Evolutionary conservation across 1,284 basidiomycete species (phyloP).

Genomic region (Ceratobasidium sp.): DNA sequence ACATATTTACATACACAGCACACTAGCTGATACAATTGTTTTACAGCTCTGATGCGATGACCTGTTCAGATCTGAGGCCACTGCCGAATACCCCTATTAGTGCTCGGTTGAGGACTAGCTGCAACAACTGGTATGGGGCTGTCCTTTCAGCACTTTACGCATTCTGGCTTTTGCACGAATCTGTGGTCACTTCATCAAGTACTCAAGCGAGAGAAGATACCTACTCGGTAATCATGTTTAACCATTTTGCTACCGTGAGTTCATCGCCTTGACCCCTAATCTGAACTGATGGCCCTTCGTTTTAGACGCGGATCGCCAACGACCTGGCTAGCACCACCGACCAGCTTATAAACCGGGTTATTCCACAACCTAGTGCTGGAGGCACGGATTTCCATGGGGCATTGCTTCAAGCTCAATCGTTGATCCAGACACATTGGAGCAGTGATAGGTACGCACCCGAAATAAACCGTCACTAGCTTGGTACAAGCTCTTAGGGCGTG

Average conservation of each 20-base stretch:
- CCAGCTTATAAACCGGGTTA: conserved; percentile 58
- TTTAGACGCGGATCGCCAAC: conserved; percentile 53
- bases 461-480: neutral
- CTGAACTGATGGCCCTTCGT: conserved; percentile 61
- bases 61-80: conserved; percentile 57
- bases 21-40: conserved; percentile 47
- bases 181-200: conserved; percentile 56
- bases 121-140: conserved; percentile 66
- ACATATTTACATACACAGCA: neutral
- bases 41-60: conserved; percentile 66
- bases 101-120: conserved; percentile 54
- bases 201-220: conserved; percentile 59
- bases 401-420: conserved; percentile 54
- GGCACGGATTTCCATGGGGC: conserved; percentile 65
- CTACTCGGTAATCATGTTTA: conserved; percentile 67
- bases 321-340: conserved; percentile 64
- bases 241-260: conserved; percentile 56
- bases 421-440: conserved; percentile 65
- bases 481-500: neutral
- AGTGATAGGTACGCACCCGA: conserved; percentile 60
- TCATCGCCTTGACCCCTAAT: conserved; percentile 50
- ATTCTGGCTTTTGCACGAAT: conserved; percentile 66
- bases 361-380: conserved; percentile 54
- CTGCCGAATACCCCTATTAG: conserved; percentile 61
- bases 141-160: conserved; percentile 64